Conservation (phyloP, 441 rosid species). For the Erysimum cheiri region DNA sequence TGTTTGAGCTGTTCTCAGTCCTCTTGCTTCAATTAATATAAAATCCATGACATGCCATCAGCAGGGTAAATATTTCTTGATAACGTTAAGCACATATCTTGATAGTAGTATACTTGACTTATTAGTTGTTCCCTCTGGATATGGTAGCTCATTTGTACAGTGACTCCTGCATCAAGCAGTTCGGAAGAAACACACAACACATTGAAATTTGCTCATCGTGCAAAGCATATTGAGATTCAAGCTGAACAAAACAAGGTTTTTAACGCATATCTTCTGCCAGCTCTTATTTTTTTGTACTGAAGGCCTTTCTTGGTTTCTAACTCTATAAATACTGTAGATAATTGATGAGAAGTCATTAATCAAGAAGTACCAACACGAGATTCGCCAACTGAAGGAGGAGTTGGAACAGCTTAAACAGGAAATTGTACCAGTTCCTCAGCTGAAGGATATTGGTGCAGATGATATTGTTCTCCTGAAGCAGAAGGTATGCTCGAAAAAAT, state of each 20-base stretch:
- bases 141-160: constrained; percentile 82
- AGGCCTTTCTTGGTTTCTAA: constrained; percentile 36
- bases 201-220: constrained; percentile 82
- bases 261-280: constrained; percentile 29
- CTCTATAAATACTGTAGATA: constrained; percentile 54
- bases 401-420: constrained; percentile 71
- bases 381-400: constrained; percentile 73
- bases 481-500: constrained; percentile 59
- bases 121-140: constrained; percentile 43
- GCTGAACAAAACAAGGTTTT: constrained; percentile 74
- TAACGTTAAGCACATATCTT: constrained; percentile 19
- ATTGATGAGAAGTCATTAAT: constrained; percentile 82
- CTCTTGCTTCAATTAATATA: constrained; percentile 19
- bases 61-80: background rate
- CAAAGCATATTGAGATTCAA: constrained; percentile 83
- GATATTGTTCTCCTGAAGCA: constrained; percentile 83
- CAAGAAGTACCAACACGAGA: constrained; percentile 79
- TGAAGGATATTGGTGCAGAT: constrained; percentile 69
- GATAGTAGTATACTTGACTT: constrained; percentile 30
- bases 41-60: constrained; percentile 30
- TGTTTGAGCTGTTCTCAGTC: constrained; percentile 19
- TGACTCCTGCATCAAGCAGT: constrained; percentile 82
- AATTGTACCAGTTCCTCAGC: constrained; percentile 71
- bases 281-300: constrained; percentile 14
- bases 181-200: constrained; percentile 86